A percentile compares a stretch with the other conserved stretches of the same genome.
These are phyloP conservation scores for Metschnikowia anglica DNA, from an alignment of 805 yeast species.

Conservation along the genomic window DNA sequence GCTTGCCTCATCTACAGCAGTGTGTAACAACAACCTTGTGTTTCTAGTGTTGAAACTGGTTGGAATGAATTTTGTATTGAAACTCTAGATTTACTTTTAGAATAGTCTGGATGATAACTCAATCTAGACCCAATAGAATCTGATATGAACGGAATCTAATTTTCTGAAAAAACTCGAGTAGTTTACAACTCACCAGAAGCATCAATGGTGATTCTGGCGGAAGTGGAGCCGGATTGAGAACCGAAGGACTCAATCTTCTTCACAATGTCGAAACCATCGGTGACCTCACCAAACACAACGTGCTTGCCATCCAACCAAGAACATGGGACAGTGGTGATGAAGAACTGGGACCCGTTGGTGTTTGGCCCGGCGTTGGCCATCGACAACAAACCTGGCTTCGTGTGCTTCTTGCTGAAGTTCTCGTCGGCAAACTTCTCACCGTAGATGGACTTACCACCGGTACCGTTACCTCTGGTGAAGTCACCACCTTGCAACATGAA, in stretches of 20 bases:
- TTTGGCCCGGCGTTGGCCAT: conserved; percentile 99
- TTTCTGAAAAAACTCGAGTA: neutral
- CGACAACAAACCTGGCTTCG: conserved; percentile 83
- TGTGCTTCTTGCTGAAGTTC: conserved; percentile 72
- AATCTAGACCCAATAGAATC: neutral
- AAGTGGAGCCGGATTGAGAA: conserved; percentile 64
- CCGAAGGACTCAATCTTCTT: conserved; percentile 80
- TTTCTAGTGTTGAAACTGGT: too few relatives aligned
- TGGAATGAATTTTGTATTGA: too few relatives aligned
- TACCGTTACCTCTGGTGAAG: conserved; percentile 72
- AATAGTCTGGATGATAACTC: neutral
- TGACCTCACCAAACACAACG: conserved; percentile 92
- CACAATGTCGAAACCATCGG: conserved; percentile 81
- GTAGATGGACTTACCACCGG: conserved; percentile 89
- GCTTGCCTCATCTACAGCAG: too few relatives aligned
- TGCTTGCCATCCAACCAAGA: conserved; percentile 94
- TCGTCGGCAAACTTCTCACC: conserved; percentile 89
- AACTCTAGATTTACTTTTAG: neutral
- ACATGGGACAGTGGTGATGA: conserved; percentile 85
- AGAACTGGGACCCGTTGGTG: conserved; percentile 97
- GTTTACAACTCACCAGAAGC: conserved; percentile 58
- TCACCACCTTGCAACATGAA: conserved; percentile 97
- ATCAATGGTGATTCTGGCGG: conserved; percentile 61
- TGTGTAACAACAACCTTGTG: too few relatives aligned
- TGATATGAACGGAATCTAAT: neutral